Evolutionary conservation across 2,329 filamentous ascomycete genomes (phyloP).

Genomic region (Thielaviopsis euricoi): DNA sequence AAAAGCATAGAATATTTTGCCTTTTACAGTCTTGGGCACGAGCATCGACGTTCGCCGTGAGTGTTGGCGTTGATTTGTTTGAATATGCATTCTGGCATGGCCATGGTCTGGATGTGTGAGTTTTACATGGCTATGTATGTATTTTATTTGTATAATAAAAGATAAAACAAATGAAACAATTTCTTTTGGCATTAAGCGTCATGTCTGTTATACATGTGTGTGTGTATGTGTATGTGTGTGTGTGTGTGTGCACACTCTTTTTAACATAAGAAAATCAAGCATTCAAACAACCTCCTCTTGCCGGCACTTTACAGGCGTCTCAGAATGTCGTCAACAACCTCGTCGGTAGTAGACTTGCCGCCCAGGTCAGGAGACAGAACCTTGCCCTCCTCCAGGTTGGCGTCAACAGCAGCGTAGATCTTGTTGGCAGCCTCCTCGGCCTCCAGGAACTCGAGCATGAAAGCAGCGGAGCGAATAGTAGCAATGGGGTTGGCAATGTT

Average conservation of each 20-base stretch:
- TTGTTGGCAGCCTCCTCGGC: constrained; percentile 71
- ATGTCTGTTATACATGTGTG: background rate
- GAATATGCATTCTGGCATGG: background rate
- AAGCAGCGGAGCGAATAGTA: constrained; percentile 72
- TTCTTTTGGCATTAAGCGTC: background rate
- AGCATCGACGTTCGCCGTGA: background rate
- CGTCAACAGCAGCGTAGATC: constrained; percentile 88
- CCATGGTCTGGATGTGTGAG: background rate
- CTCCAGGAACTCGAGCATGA: constrained; percentile 93
- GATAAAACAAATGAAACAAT: background rate
- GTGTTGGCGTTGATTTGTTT: background rate
- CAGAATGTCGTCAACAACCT: constrained; percentile 78
- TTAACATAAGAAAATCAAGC: background rate
- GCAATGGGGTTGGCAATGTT: constrained; percentile 94
- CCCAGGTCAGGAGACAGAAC: constrained; percentile 81
- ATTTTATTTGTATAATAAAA: background rate
- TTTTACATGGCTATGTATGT: background rate
- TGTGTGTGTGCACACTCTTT: background rate
- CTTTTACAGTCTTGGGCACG: background rate
- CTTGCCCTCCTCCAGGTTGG: constrained; percentile 67
- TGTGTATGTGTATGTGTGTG: background rate
- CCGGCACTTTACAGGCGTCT: constrained; percentile 48
- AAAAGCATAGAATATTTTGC: background rate
- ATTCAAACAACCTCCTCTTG: background rate
- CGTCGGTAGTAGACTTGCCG: constrained; percentile 66